Conservation (phyloP, 129 eudicot genomes). For the Pulicaria dysenterica region DNA sequence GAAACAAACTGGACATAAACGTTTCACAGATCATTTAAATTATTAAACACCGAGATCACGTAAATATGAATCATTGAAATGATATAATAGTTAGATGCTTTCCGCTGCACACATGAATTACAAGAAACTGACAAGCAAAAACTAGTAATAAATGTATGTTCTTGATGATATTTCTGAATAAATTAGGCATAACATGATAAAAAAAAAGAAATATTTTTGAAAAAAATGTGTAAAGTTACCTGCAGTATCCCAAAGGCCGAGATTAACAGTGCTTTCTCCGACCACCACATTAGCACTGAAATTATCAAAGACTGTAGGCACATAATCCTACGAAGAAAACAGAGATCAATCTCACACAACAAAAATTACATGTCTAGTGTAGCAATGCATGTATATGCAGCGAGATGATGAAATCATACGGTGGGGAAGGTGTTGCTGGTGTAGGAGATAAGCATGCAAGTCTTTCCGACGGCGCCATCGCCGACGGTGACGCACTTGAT, state of each 20-base stretch:
- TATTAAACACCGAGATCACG: too few species aligned
- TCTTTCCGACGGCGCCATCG: slow-evolving; percentile 59
- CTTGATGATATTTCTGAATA: background rate
- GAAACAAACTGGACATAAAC: too few species aligned
- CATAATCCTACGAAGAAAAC: slow-evolving; percentile 63
- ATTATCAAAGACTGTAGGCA: slow-evolving; percentile 87
- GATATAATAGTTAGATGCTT: too few species aligned
- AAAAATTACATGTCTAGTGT: too few species aligned
- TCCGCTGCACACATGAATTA: too few species aligned
- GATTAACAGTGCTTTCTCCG: slow-evolving; percentile 79
- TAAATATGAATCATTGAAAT: too few species aligned
- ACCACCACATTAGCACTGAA: slow-evolving; percentile 90
- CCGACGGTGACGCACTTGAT: slow-evolving; percentile 62
- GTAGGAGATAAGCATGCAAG: slow-evolving; percentile 62
- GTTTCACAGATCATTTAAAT: too few species aligned
- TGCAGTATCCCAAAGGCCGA: slow-evolving; percentile 97
- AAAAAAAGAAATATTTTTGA: background rate
- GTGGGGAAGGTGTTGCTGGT: slow-evolving; percentile 63
- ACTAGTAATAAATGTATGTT: too few species aligned
- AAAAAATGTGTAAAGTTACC: slow-evolving; percentile 37
- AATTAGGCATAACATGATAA: background rate
- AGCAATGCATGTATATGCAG: too few species aligned
- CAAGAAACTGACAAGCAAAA: too few species aligned
- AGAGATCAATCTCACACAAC: background rate
- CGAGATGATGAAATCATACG: slow-evolving; percentile 26